Base-by-base conservation (phyloP, 805 yeast genomes). In the Ascoidea rubescens region DNA sequence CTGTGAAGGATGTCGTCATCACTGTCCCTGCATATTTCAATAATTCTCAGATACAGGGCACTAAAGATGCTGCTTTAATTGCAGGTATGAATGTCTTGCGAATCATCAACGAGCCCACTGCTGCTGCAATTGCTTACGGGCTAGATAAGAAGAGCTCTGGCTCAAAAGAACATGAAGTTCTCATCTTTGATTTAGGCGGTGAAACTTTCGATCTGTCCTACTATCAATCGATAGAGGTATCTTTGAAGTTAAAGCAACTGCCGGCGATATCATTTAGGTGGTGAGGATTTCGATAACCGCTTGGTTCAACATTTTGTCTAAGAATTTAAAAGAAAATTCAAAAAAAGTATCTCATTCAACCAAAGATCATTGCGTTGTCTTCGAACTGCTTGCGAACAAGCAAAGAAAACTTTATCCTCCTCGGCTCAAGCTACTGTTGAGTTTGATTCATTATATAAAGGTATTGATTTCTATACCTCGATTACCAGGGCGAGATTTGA, bases 41-140 rank as follows among this genome's bases (percentile, higher is more conserved):
- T 73, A 96, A 89, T 71, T 88, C 97, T 53, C 97, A 90, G 75
- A 87, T 96, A 77, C 96, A 90, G 74, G 97, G 96, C 56, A 89
- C 97, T 65, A 90, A 89, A 78, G 96, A 89, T 71, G 96, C 97
- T 55, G 97, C 96, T 78, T 75, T 84, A 60, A 90, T 89, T 78
- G 95, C 96, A 54, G 97, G 97, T 66, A 78, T 89, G 69, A 89
- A 89, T 71, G 96, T 89, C 56, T 78, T 87, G 70, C 83, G 97
- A 75, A 89, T 89, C 69, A 89, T 90, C 65, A 89, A 89, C 74
- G 97, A 89, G 77, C 96, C 97, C 63, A 88, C 96, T 59, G 96
- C 96, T 55, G 98, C 98, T 64, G 98, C 98, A 60, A 87, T 90
- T 73, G 98, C 98, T 66, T 91, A 91, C 79, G 98, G 98, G 78